Evolutionary conservation across 1,284 basidiomycete genomes (phyloP).

Genomic region (Cryptococcus sp.): DNA sequence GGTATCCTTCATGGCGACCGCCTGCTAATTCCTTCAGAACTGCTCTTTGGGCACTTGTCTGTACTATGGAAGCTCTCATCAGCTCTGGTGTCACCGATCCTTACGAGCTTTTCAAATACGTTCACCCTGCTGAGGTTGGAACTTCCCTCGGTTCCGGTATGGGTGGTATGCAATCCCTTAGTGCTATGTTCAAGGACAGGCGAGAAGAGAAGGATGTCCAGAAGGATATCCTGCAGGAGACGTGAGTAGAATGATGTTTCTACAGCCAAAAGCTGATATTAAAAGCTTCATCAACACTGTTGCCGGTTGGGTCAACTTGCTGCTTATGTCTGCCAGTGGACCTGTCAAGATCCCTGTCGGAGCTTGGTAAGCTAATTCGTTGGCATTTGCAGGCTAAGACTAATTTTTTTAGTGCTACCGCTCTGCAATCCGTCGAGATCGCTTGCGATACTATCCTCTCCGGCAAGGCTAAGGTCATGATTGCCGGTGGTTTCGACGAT

Average conservation of each 20-base stretch:
- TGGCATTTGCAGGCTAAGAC: not conserved
- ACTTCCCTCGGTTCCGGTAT: slow-evolving; percentile 91
- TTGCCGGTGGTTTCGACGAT: slow-evolving; percentile 97
- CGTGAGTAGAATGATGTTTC: slow-evolving; percentile 54
- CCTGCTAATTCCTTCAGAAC: slow-evolving; percentile 43
- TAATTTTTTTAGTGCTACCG: slow-evolving; percentile 66
- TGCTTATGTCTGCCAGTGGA: slow-evolving; percentile 88
- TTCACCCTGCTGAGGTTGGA: slow-evolving; percentile 94
- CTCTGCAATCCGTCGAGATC: slow-evolving; percentile 94
- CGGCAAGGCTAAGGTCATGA: slow-evolving; percentile 98
- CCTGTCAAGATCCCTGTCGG: slow-evolving; percentile 99
- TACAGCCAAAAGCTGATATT: not conserved
- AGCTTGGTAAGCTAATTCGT: slow-evolving; percentile 65
- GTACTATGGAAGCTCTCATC: slow-evolving; percentile 90
- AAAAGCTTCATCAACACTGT: slow-evolving; percentile 84
- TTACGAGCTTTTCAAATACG: slow-evolving; percentile 91
- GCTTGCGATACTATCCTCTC: slow-evolving; percentile 91
- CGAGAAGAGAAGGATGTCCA: slow-evolving; percentile 96
- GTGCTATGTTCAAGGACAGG: slow-evolving; percentile 97
- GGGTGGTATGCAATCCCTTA: slow-evolving; percentile 86
- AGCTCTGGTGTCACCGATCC: slow-evolving; percentile 97
- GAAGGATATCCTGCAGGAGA: slow-evolving; percentile 97
- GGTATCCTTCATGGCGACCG: no score
- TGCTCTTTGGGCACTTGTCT: slow-evolving; percentile 95
- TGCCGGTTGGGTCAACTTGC: slow-evolving; percentile 94